These are phyloP conservation scores for Xylariaceae sp. DNA, from an alignment of 2,329 filamentous ascomycete genomes.

Conservation along the genomic window DNA sequence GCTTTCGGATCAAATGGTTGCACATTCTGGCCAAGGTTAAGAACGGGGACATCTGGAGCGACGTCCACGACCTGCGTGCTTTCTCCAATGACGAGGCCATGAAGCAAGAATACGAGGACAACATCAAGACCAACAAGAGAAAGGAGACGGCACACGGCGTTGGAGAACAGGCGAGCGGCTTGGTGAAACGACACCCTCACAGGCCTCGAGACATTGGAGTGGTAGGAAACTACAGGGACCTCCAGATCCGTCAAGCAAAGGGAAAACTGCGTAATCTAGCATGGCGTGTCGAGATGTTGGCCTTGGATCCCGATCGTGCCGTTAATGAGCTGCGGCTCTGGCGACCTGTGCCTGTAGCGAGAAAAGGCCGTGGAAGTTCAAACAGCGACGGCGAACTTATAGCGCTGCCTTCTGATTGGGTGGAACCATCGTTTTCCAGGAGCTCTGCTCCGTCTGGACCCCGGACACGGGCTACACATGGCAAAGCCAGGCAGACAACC, in stretches of 20 bases:
- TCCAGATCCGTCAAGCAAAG: conserved; percentile 4
- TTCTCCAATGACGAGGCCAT: conserved; percentile 14
- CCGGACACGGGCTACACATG: too few relatives aligned
- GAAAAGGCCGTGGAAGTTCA: too few relatives aligned
- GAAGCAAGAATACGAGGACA: conserved; percentile 2
- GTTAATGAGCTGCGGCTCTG: conserved; percentile 16
- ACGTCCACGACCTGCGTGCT: conserved; percentile 20
- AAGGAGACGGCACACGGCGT: background rate
- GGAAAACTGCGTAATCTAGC: conserved; percentile 14
- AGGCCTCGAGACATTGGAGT: conserved; percentile 13
- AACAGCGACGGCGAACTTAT: background rate
- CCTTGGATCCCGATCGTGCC: conserved; percentile 14
- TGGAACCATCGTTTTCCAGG: conserved; percentile 6
- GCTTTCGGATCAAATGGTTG: conserved; percentile 34
- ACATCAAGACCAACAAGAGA: background rate
- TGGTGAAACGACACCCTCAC: background rate
- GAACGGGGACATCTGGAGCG: conserved; percentile 15
- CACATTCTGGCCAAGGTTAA: conserved; percentile 31
- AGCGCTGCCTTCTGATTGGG: conserved; percentile 6
- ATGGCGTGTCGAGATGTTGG: conserved; percentile 22
- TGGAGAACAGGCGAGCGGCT: background rate
- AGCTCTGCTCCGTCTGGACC: too few relatives aligned
- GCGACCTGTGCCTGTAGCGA: conserved; percentile 4
- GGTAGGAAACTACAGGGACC: conserved; percentile 8
- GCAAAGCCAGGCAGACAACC: background rate